Evolutionary conservation across 1,139 yeast species (phyloP).

Genomic region (Pichia sp.): DNA sequence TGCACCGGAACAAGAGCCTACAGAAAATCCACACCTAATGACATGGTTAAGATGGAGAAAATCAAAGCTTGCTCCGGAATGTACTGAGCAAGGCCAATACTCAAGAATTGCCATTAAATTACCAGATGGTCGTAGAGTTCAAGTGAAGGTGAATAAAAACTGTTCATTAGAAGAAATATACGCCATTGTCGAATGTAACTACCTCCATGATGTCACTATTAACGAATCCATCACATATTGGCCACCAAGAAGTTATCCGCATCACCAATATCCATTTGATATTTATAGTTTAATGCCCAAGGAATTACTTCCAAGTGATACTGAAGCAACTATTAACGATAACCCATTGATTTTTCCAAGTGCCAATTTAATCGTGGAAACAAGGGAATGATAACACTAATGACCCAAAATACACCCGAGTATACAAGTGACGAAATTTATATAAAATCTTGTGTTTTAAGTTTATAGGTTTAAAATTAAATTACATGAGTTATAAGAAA

Average conservation of each 20-base stretch:
- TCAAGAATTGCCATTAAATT: constrained; percentile 63
- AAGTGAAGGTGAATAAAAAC: constrained; percentile 47
- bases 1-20: too few relatives aligned
- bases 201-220: constrained; percentile 31
- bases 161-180: constrained; percentile 54
- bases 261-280: constrained; percentile 44
- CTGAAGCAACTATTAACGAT: constrained; percentile 36
- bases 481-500: too few relatives aligned
- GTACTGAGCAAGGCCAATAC: constrained; percentile 25
- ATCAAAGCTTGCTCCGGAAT: constrained; percentile 38
- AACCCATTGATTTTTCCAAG: constrained; percentile 53
- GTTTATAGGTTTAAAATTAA: too few relatives aligned
- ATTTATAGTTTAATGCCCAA: constrained; percentile 56
- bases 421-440: too few relatives aligned
- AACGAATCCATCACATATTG: constrained; percentile 19
- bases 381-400: constrained; percentile 3
- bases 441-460: background rate
- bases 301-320: constrained; percentile 35
- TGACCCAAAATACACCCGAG: too few relatives aligned
- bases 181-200: constrained; percentile 51
- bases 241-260: constrained; percentile 38
- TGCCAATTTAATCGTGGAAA: constrained; percentile 48
- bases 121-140: constrained; percentile 48
- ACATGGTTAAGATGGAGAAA: constrained; percentile 50
- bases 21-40: constrained; percentile 11